phyloP scores from a whole-genome alignment of 768 basidiomycete genomes.

The Heimioporus sp. region DNA sequence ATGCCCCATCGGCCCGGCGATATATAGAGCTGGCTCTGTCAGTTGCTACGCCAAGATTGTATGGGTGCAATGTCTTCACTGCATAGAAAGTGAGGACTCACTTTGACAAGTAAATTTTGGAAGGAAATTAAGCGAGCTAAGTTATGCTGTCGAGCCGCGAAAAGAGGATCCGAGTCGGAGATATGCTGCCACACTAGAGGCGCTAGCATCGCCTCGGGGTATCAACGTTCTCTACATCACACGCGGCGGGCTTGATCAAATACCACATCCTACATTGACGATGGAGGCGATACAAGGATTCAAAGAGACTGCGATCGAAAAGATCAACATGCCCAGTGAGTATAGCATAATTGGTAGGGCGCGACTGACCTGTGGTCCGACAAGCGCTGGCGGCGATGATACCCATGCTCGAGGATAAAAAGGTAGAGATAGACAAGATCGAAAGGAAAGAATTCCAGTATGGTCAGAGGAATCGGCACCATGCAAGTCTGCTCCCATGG shows the following conservation, averaged over 20 bases:
- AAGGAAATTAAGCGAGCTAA: too few species aligned
- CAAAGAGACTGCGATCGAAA: slow-evolving; percentile 28
- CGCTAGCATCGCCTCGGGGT: background rate
- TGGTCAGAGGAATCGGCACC: slow-evolving; percentile 44
- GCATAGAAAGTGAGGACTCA: too few species aligned
- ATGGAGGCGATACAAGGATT: slow-evolving; percentile 39
- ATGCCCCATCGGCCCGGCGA: too few species aligned
- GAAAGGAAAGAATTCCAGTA: slow-evolving; percentile 56
- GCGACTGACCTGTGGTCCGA: slow-evolving; percentile 4
- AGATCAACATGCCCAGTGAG: slow-evolving; percentile 36
- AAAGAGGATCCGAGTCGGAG: too few species aligned
- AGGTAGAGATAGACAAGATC: slow-evolving; percentile 44
- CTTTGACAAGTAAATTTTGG: too few species aligned
- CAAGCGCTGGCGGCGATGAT: slow-evolving; percentile 48
- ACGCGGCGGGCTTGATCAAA: background rate
- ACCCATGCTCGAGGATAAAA: slow-evolving; percentile 49
- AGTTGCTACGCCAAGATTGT: too few species aligned
- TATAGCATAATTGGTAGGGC: background rate
- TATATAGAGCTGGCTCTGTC: too few species aligned
- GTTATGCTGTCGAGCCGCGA: too few species aligned
- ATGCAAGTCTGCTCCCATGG: slow-evolving; percentile 10
- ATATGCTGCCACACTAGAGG: background rate
- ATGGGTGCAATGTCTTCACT: too few species aligned
- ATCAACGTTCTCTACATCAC: too few species aligned
- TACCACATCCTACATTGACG: background rate